Percentiles rank a stretch among this genome's conserved stretches.
Evolutionary conservation across 768 basidiomycete genomes (phyloP).

Genomic region (Cantharellus anzutake): DNA sequence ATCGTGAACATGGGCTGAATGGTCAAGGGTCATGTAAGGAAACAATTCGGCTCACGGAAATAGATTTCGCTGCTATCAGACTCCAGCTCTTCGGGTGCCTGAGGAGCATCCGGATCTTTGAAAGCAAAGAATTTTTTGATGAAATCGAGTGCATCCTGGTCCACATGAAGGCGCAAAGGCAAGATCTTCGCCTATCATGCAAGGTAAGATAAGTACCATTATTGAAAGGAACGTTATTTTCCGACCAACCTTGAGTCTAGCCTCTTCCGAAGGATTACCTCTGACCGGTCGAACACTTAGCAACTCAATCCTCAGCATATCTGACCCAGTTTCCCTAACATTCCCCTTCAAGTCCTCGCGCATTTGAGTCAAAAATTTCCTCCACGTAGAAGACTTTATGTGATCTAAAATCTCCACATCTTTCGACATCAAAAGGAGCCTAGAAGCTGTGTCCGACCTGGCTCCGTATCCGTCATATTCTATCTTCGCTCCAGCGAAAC

Average conservation of each 20-base stretch:
- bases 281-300: conserved; percentile 53
- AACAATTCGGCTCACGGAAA: conserved; percentile 37
- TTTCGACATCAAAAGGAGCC: conserved; percentile 44
- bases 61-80: conserved; percentile 35
- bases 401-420: conserved; percentile 88
- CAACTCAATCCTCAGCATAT: conserved; percentile 84
- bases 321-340: conserved; percentile 73
- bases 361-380: conserved; percentile 81
- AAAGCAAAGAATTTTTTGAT: conserved; percentile 93
- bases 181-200: conserved; percentile 59
- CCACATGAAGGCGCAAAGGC: conserved; percentile 82
- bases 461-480: conserved; percentile 49
- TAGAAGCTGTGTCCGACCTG: conserved; percentile 34
- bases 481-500: conserved; percentile 39
- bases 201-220: not conserved
- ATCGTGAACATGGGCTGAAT: not conserved
- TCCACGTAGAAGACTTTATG: conserved; percentile 97
- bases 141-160: conserved; percentile 97
- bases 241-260: conserved; percentile 50
- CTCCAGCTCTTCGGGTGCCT: conserved; percentile 12
- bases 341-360: conserved; percentile 74
- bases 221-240: not conserved
- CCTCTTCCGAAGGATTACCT: conserved; percentile 50
- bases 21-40: not conserved
- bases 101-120: conserved; percentile 34